These are phyloP conservation scores for Populus deltoides DNA, from an alignment of 345 rosid genomes.

Conservation along the genomic window DNA sequence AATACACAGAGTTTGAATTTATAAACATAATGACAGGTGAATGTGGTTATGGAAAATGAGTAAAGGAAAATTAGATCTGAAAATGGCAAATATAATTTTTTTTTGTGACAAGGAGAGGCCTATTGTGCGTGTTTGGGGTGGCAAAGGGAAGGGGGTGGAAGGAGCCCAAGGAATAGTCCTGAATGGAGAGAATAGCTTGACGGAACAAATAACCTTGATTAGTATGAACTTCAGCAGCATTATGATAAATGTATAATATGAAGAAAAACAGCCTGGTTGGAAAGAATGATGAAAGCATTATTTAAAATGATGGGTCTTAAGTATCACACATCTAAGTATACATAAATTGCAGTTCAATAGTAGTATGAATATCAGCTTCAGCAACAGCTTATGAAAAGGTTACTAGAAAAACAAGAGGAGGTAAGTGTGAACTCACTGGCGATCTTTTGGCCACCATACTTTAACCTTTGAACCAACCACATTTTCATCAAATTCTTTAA, in stretches of 20 bases:
- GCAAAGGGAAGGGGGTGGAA: background rate
- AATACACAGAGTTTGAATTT: background rate
- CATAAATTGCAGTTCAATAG: background rate
- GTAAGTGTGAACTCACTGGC: conserved; percentile 37
- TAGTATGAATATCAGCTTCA: background rate
- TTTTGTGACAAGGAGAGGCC: too few relatives aligned
- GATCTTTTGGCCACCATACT: conserved; percentile 97
- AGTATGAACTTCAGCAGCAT: background rate
- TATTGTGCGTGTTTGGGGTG: too few relatives aligned
- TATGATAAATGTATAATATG: background rate
- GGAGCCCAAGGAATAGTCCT: background rate
- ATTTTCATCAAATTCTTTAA: conserved; percentile 38
- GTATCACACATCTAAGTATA: background rate
- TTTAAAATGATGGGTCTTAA: background rate
- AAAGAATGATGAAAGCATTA: background rate
- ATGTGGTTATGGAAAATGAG: background rate
- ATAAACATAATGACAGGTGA: background rate
- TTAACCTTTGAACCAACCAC: conserved; percentile 71
- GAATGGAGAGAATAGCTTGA: background rate
- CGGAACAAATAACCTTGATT: background rate
- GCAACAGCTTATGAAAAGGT: background rate
- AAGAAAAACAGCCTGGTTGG: background rate
- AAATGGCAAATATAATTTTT: background rate
- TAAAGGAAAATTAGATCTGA: background rate
- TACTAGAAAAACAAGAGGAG: background rate